Evolutionary conservation across 305 asterid genomes (phyloP).

Genomic region (Solanum chacoense): DNA sequence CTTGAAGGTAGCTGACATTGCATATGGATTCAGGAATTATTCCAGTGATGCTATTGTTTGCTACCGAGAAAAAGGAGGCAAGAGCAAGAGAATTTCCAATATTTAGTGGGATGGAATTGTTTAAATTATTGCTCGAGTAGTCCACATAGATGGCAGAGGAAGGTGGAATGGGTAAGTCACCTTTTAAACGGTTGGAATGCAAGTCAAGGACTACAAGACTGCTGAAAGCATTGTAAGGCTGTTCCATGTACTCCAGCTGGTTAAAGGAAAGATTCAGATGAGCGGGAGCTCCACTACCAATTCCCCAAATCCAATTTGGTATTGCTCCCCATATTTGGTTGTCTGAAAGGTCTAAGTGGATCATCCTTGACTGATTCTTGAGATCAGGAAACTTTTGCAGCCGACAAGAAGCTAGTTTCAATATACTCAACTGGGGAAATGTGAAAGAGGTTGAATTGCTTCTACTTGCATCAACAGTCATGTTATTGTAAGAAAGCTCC

Average conservation of each 20-base stretch:
- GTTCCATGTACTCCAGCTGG: slow-evolving; percentile 1
- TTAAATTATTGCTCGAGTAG: slow-evolving; percentile 21
- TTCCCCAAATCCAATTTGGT: slow-evolving; percentile 59
- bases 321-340: slow-evolving; percentile 34
- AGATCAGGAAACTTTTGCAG: slow-evolving; percentile 14
- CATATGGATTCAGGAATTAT: slow-evolving; percentile 22
- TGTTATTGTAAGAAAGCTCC: slow-evolving; percentile 22
- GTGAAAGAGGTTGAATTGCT: not conserved
- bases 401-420: slow-evolving; percentile 22
- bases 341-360: slow-evolving; percentile 15
- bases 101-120: slow-evolving; percentile 6
- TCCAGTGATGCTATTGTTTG: slow-evolving; percentile 17
- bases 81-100: not conserved
- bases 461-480: slow-evolving; percentile 1
- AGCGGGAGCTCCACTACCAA: not conserved
- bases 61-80: slow-evolving; percentile 13
- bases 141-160: not conserved
- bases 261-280: slow-evolving; percentile 39
- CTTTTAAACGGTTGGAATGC: slow-evolving; percentile 15
- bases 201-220: slow-evolving; percentile 10
- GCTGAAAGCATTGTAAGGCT: not conserved
- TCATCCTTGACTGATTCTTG: not conserved
- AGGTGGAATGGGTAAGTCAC: slow-evolving; percentile 19
- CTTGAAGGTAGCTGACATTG: not conserved
- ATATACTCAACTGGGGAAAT: not conserved